Base-by-base conservation (phyloP, 805 yeast genomes). In the Metschnikowia vanudenii region DNA sequence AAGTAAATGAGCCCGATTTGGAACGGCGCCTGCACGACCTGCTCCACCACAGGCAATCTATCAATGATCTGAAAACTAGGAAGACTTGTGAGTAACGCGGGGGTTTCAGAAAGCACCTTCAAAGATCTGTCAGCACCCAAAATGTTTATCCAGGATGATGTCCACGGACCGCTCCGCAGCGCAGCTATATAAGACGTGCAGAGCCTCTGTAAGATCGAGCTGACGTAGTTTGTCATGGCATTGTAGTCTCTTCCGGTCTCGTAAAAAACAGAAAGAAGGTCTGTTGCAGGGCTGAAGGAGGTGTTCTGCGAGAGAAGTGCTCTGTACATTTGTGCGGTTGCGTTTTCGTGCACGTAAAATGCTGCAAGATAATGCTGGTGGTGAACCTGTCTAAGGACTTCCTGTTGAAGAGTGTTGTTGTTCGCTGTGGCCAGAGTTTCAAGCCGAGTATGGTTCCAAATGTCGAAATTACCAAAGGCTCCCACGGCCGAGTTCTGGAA, bases 161-260 rank as follows among this genome's bases (percentile, higher is more conserved):
- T 39, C 48, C 67, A 54, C 0, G 59, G 58, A 1, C 60, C 51
- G 16, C 50, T 29, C 3, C 63, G 56, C 22, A 58, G 47, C 34
- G 46, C 61, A 1, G 48, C 8, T 24, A 47, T 41, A 40, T 52
- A 67, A 1, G 45, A 55, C 7, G 43, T 39, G 22, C 55, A 45
- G 8, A 64, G 43, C 13, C 24, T 42, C 26, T 53, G 57, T 22
- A 60, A 37, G 10, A 63, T 33, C 5, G 59, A 26, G 10, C 50
- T 38, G 24, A 65, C 47, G 31, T 57, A 60, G 33, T 59, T 61
- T 36, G 51, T 39, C 30, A 66, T 57, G 9, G 67, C 66, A 49
- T 66, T 64, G 48, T 57, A 67, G 49, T 67, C 68, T 16, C 67
- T 53, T 6, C 69, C 71, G 1, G 70, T 63, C 46, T 66, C 69